Conservation (phyloP, 768 basidiomycete genomes). For the Russula emetica region DNA sequence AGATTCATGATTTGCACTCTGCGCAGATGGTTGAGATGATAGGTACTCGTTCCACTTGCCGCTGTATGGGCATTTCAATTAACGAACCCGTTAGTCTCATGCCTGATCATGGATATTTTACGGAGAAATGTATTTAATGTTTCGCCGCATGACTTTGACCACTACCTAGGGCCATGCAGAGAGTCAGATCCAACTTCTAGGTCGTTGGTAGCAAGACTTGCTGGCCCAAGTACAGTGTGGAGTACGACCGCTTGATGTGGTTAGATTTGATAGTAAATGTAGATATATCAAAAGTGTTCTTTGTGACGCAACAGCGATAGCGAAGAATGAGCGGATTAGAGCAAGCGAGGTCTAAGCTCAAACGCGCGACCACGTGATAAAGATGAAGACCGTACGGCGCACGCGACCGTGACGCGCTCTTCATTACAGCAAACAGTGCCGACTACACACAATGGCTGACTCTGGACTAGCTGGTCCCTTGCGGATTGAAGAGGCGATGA, state of each 20-base stretch:
- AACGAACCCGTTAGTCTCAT: slow-evolving; percentile 14
- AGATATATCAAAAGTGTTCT: not conserved
- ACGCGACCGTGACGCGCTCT: slow-evolving; percentile 22
- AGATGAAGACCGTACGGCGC: too few species aligned
- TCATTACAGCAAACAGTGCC: not conserved
- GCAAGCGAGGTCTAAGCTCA: not conserved
- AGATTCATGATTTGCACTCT: slow-evolving; percentile 12
- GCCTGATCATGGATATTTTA: slow-evolving; percentile 27
- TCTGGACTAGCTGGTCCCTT: slow-evolving; percentile 12
- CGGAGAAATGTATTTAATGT: slow-evolving; percentile 25
- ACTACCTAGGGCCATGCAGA: slow-evolving; percentile 23
- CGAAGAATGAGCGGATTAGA: not conserved
- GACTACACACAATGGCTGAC: slow-evolving; percentile 1
- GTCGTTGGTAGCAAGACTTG: slow-evolving; percentile 18
- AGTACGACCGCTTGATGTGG: not conserved
- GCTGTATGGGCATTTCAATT: not conserved
- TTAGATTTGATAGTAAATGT: not conserved
- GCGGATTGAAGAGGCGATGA: not conserved
- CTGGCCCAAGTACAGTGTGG: slow-evolving; percentile 3
- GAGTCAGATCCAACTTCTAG: slow-evolving; percentile 18
- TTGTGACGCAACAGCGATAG: not conserved
- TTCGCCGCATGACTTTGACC: slow-evolving; percentile 20
- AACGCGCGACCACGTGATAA: slow-evolving; percentile 18
- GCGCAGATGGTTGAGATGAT: slow-evolving; percentile 23
- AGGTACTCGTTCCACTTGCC: slow-evolving; percentile 4